Evolutionary conservation across 805 yeast species (phyloP), one percentile per base, ranked within the genome.

Genomic region (Kodamaea hsintzibuensis): DNA sequence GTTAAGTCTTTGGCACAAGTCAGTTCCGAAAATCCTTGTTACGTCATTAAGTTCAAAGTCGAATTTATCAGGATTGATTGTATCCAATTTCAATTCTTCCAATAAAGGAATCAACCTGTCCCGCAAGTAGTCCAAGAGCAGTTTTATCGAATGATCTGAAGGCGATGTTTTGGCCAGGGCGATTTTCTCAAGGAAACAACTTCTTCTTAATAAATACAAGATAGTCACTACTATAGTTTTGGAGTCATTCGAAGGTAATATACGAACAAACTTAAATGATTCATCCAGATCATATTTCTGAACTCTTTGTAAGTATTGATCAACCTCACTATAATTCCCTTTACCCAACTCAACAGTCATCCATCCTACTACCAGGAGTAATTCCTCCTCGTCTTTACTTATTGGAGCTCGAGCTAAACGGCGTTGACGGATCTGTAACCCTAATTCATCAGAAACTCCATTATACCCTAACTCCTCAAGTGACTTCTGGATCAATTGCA

Each of bases 381-480:
- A 44, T 6, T 27, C 48, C 5, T 49, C 49, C 27, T 59, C 56
- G 4, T 44, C 37, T 27, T 45, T 10, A 19, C 22, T 37, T 7
- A 42, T n/a, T 33, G 10, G 47, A 30, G 35, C 22, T 12, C 35
- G n/a, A 14, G 46, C 42, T 25, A 30, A 42, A n/a, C 44, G 46
- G 22, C 55, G 48, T 17, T 53, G 49, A 22, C 46, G 45, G 50
- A 54, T 52, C 19, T 55, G 60, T 13, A 43, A 47, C 2, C 52
- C 60, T 16, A 71, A 50, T 8, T 57, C 55, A 10, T 62, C 62
- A 12, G 74, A 62, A 33, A 71, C 57, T 2, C 60, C 60, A 16
- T 53, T 50, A 49, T 69, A 70, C 2, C 76, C 76, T 14, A 70
- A 59, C 19, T 70, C 76, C 7, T 56, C 53, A 17, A 72, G 67